Evolutionary conservation across 495 filamentous ascomycete genomes (phyloP).

Genomic region (Amphirosellinia nigrospora): DNA sequence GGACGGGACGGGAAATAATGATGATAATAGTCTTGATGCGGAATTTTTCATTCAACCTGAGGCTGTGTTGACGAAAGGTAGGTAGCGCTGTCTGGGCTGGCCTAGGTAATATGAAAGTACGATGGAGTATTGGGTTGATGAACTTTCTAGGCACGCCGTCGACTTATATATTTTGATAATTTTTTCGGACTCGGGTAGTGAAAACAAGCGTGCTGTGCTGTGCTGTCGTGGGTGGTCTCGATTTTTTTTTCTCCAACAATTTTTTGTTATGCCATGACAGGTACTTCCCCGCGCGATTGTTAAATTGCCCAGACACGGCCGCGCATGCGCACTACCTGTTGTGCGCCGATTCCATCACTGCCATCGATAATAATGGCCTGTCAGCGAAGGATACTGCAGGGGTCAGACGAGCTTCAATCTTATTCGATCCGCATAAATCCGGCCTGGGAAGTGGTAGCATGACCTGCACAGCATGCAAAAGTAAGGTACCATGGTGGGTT

Average conservation of each 20-base stretch:
- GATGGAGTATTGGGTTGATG: background rate
- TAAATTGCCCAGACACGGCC: conserved; percentile 4
- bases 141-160: background rate
- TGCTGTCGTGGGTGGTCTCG: conserved; percentile 1
- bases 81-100: background rate
- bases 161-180: background rate
- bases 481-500: background rate
- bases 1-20: background rate
- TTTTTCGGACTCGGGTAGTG: background rate
- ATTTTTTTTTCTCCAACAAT: conserved; percentile 1
- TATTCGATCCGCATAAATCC: conserved; percentile 4
- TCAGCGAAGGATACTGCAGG: background rate
- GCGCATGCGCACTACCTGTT: background rate
- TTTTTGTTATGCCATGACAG: background rate
- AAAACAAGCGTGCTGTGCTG: background rate
- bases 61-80: background rate
- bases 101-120: background rate
- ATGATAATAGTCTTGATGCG: background rate
- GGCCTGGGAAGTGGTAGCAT: background rate
- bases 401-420: background rate
- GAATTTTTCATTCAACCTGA: background rate
- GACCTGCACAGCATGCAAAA: background rate
- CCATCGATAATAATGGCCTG: background rate
- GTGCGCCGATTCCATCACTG: background rate
- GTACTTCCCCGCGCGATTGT: conserved; percentile 7